Conservation (phyloP, 192 early-diverging fungal genomes). For the Backusella tarrabulga region DNA sequence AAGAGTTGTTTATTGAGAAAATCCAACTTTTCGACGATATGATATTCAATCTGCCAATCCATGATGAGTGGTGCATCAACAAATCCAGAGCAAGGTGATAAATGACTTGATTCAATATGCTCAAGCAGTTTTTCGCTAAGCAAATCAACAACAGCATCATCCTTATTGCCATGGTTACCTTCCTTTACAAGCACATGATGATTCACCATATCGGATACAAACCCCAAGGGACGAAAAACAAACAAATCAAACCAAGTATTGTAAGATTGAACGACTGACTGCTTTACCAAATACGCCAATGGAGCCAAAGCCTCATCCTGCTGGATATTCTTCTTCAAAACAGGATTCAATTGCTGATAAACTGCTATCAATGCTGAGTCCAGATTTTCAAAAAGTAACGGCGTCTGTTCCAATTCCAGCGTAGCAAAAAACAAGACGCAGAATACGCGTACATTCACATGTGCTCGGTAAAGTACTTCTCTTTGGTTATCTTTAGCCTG, state of each 20-base stretch:
- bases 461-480: not conserved
- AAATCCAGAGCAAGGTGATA: slow-evolving; percentile 57
- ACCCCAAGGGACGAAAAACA: slow-evolving; percentile 43
- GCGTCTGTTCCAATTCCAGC: not conserved
- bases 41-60: slow-evolving; percentile 77
- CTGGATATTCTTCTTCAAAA: not conserved
- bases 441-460: slow-evolving; percentile 5
- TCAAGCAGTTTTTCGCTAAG: slow-evolving; percentile 52
- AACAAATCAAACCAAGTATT: slow-evolving; percentile 50
- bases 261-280: slow-evolving; percentile 46
- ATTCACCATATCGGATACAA: slow-evolving; percentile 18
- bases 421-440: not conserved
- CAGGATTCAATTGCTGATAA: not conserved
- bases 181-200: slow-evolving; percentile 8
- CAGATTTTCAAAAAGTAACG: not conserved
- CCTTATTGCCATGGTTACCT: slow-evolving; percentile 8
- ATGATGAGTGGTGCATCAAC: slow-evolving; percentile 78
- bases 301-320: not conserved
- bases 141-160: slow-evolving; percentile 31
- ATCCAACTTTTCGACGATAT: slow-evolving; percentile 56
- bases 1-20: slow-evolving; percentile 40
- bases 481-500: not conserved
- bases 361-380: not conserved
- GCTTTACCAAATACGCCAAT: slow-evolving; percentile 40
- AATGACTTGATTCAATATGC: slow-evolving; percentile 62